phyloP scores from a whole-genome alignment of 176 grass and related monocot genomes.

The Triticum urartu region DNA sequence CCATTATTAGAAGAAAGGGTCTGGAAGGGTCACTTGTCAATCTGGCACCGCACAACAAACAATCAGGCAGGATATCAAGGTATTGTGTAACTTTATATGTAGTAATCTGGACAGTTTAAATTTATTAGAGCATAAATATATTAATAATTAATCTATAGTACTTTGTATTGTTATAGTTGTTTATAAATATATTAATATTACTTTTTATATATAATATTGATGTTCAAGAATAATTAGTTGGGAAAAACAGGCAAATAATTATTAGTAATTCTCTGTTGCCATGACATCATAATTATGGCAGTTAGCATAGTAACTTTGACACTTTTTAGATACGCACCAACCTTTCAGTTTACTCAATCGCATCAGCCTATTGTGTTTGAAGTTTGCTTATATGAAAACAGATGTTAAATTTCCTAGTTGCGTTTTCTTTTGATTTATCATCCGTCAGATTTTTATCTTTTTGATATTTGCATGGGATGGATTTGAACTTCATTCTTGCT shows the following conservation, averaged over 20 bases:
- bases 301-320: constrained; percentile 3
- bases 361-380: constrained; percentile 27
- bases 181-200: too few species aligned
- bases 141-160: too few species aligned
- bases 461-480: not conserved
- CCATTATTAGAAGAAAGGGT: too few species aligned
- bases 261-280: not conserved
- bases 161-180: too few species aligned
- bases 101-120: too few species aligned
- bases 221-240: not conserved
- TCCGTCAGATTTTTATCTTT: not conserved
- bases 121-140: too few species aligned
- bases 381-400: not conserved
- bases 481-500: not conserved
- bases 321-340: not conserved
- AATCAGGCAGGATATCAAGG: too few species aligned
- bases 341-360: not conserved
- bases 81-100: too few species aligned
- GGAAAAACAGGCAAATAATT: not conserved
- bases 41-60: too few species aligned
- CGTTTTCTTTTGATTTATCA: not conserved
- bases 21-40: too few species aligned
- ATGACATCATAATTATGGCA: constrained; percentile 19
- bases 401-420: not conserved
- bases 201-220: too few species aligned